phyloP scores from a whole-genome alignment of 2,329 filamentous ascomycete genomes.

The Xylariaceae sp. region DNA sequence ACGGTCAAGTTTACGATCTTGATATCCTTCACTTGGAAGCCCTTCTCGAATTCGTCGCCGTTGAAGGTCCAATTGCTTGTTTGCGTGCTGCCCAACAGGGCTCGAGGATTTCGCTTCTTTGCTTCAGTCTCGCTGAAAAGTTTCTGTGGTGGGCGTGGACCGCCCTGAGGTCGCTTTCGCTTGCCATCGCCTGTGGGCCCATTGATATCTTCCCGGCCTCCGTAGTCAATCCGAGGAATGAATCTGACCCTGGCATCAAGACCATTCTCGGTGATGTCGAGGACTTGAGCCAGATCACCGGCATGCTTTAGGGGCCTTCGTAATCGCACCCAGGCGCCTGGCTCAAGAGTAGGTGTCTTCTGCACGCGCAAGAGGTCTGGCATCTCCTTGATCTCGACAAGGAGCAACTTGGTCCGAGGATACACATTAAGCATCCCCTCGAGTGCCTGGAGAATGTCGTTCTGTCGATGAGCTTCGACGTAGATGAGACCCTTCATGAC shows the following conservation, averaged over 20 bases:
- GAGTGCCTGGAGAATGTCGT: slow-evolving; percentile 77
- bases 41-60: slow-evolving; percentile 85
- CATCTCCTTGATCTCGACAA: slow-evolving; percentile 96
- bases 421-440: slow-evolving; percentile 88
- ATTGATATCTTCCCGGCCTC: slow-evolving; percentile 69
- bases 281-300: slow-evolving; percentile 85
- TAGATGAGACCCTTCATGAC: slow-evolving; percentile 94
- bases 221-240: slow-evolving; percentile 90
- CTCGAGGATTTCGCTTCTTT: slow-evolving; percentile 73
- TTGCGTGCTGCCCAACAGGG: slow-evolving; percentile 63
- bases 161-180: slow-evolving; percentile 67
- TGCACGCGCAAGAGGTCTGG: slow-evolving; percentile 88
- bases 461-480: slow-evolving; percentile 82
- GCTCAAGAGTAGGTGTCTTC: slow-evolving; percentile 79
- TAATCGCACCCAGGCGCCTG: slow-evolving; percentile 88
- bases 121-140: slow-evolving; percentile 93
- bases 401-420: slow-evolving; percentile 76
- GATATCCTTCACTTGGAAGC: slow-evolving; percentile 90
- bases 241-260: slow-evolving; percentile 81
- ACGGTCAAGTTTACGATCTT: slow-evolving; percentile 82
- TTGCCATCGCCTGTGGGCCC: slow-evolving; percentile 57
- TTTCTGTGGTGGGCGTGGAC: slow-evolving; percentile 76
- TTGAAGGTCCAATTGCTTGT: slow-evolving; percentile 81
- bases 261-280: slow-evolving; percentile 90
- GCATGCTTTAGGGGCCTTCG: slow-evolving; percentile 75